Conservation (phyloP, 306 rosid genomes). For the Dryas alaskensis region DNA sequence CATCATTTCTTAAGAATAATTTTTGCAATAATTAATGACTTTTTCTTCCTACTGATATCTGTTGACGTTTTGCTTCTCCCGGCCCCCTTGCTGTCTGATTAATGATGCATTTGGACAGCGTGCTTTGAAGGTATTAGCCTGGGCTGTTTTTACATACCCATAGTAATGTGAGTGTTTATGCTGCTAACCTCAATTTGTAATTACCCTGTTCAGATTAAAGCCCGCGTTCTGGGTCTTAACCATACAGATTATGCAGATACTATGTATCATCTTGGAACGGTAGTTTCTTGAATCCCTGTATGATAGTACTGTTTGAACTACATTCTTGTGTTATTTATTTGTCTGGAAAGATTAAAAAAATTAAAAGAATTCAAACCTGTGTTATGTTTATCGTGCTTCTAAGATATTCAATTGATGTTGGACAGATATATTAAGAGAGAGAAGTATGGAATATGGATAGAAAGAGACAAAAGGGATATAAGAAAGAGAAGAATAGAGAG, state of each 20-base stretch:
- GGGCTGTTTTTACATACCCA: conserved; percentile 18
- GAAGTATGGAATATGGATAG: too few species aligned
- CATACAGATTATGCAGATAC: conserved; percentile 84
- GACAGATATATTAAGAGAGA: background rate
- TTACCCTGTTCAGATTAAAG: conserved; percentile 59
- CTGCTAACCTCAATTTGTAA: conserved; percentile 14
- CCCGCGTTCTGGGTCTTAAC: conserved; percentile 66
- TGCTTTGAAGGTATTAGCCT: conserved; percentile 69
- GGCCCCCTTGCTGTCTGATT: conserved; percentile 23
- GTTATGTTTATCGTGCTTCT: background rate
- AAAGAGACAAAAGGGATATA: too few species aligned
- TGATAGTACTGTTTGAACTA: background rate
- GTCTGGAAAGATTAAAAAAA: background rate
- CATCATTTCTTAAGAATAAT: too few species aligned
- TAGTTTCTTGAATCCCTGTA: conserved; percentile 34
- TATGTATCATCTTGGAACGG: conserved; percentile 89
- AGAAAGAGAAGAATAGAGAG: background rate
- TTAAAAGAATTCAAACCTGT: background rate
- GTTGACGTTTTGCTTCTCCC: conserved; percentile 24
- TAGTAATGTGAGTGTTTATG: conserved; percentile 2
- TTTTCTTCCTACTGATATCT: background rate
- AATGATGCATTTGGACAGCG: conserved; percentile 49
- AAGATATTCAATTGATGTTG: background rate
- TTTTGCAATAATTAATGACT: too few species aligned
- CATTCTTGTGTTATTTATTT: background rate